Evolutionary conservation across 2,329 filamentous ascomycete species (phyloP), one percentile per base, ranked within the genome.

Genomic region (Fusarium begoniae): DNA sequence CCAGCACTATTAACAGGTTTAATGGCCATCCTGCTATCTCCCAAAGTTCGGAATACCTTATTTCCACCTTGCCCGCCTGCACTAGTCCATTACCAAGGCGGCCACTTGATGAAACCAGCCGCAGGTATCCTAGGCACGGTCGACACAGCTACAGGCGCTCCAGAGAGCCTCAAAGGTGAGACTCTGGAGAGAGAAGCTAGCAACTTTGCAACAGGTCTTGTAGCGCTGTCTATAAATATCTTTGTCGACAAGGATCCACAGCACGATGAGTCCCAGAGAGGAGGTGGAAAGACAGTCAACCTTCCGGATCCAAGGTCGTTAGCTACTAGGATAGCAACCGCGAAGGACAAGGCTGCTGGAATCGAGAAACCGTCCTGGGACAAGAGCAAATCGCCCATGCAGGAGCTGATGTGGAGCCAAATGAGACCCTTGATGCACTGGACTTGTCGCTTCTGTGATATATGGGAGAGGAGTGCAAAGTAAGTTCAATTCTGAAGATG

Each of bases 61-160:
- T 96, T 96, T 73, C 94, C 94, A 3, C 92, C 92, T 0, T 93
- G 92, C 1, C 93, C 93, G 0, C 85, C 94, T 3, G 89, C 93
- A 1, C 83, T 95, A 2, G 92, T 96, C 47, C 87, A 91, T 72
- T 85, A 85, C 40, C 88, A 86, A 63, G 91, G 90, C 0, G 93
- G 93, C 11, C 91, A 91, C 18, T 84, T 94, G 2, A 90, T 95
- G 77, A 94, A 93, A 77, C 93, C 93, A 1, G 89, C 90, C 57
- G 88, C 93, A 3, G 93, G 93, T 3, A 89, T 94, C 0, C 82
- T 95, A 0, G 93, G 92, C 5, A 94, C 91, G 47, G 87, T 90
- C 35, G 92, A 94, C 68, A 94, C 91, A 70, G 88, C 91, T 0
- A 96, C 93, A 0, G 94, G 93, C 5, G 93, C 93, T 1, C 91